Evolutionary conservation across 176 grass and related monocot genomes (phyloP).

Genomic region (Aegilops tauschii): DNA sequence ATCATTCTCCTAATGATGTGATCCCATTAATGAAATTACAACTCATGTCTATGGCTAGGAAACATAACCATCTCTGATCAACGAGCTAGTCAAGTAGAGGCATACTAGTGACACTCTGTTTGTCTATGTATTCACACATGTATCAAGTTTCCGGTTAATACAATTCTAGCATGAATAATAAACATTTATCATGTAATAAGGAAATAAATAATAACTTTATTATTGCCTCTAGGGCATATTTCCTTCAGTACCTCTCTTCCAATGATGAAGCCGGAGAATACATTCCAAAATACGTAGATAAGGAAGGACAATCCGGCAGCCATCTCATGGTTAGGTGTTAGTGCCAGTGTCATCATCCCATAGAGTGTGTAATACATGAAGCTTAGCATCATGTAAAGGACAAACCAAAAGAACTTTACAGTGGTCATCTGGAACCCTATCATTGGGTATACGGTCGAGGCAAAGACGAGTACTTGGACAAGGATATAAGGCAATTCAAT

Average conservation of each 20-base stretch:
- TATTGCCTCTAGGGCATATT: too few relatives aligned
- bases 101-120: too few relatives aligned
- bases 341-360: constrained; percentile 67
- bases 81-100: too few relatives aligned
- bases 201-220: too few relatives aligned
- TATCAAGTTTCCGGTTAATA: too few relatives aligned
- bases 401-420: constrained; percentile 55
- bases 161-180: too few relatives aligned
- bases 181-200: too few relatives aligned
- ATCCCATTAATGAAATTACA: too few relatives aligned
- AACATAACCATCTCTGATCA: too few relatives aligned
- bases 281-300: constrained; percentile 60
- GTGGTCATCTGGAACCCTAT: constrained; percentile 46
- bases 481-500: constrained; percentile 50
- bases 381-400: constrained; percentile 55
- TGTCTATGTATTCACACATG: too few relatives aligned
- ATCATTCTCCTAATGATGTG: too few relatives aligned
- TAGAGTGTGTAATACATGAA: constrained; percentile 60
- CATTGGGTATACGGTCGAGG: constrained; percentile 58
- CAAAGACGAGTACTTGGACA: constrained; percentile 41
- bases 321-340: constrained; percentile 62
- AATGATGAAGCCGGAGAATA: constrained; percentile 69
- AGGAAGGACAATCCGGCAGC: constrained; percentile 54
- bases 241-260: constrained; percentile 34
- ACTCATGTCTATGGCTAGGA: too few relatives aligned